A percentile compares a stretch with the other conserved stretches of the same genome.
Evolutionary conservation across 257 asterid species (phyloP).

Genomic region (Misopates orontium): DNA sequence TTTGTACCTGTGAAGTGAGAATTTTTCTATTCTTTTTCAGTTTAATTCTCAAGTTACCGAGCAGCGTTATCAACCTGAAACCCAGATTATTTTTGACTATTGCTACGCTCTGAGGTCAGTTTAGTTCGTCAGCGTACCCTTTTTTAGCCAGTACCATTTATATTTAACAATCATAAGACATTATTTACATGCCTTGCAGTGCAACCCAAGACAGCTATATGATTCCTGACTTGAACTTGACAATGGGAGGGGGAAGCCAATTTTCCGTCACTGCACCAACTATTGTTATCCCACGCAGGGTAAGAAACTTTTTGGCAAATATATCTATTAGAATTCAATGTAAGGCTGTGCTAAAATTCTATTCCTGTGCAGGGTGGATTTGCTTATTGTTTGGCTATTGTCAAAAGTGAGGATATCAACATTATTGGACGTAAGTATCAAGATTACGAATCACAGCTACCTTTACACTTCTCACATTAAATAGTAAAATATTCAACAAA

Average conservation of each 20-base stretch:
- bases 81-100: constrained; percentile 59
- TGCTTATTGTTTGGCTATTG: constrained; percentile 75
- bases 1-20: neutral
- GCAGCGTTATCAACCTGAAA: constrained; percentile 51
- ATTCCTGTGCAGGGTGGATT: constrained; percentile 46
- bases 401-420: constrained; percentile 73
- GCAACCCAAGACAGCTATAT: constrained; percentile 43
- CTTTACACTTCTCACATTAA: neutral
- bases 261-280: constrained; percentile 50
- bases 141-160: constrained; percentile 7
- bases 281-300: constrained; percentile 48
- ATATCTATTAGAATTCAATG: neutral
- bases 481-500: too few relatives aligned
- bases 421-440: constrained; percentile 92
- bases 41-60: constrained; percentile 57
- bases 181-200: constrained; percentile 42
- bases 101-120: constrained; percentile 75
- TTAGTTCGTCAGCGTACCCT: neutral
- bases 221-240: constrained; percentile 69
- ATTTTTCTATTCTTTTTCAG: constrained; percentile 44
- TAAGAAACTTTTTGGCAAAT: constrained; percentile 29
- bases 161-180: constrained; percentile 20
- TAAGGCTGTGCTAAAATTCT: constrained; percentile 28
- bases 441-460: neutral
- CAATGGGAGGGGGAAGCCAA: constrained; percentile 78